Conservation (phyloP, 129 eudicot species). For the Rutidosis leptorrhynchoides region DNA sequence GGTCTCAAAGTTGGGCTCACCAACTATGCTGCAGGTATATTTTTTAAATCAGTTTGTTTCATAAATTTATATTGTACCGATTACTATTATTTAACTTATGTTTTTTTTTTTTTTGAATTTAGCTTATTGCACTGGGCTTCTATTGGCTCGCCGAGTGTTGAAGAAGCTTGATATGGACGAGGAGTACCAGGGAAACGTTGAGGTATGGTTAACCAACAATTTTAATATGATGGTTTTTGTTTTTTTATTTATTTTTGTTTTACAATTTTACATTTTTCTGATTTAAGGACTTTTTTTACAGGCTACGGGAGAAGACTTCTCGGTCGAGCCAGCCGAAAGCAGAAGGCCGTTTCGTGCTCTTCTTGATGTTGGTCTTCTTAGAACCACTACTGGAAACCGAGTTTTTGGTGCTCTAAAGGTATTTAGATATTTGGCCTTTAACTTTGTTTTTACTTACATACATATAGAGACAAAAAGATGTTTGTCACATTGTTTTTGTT, state of each 20-base stretch:
- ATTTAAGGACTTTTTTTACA: slow-evolving; percentile 3
- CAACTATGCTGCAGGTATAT: slow-evolving; percentile 88
- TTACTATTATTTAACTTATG: neutral
- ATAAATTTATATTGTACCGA: neutral
- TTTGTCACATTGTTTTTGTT: neutral
- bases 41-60: no score
- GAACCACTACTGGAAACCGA: slow-evolving; percentile 94
- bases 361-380: slow-evolving; percentile 86
- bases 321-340: slow-evolving; percentile 89
- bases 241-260: neutral
- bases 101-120: neutral
- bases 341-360: slow-evolving; percentile 97
- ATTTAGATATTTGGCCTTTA: neutral
- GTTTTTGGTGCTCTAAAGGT: slow-evolving; percentile 98
- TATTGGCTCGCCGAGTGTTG: slow-evolving; percentile 78
- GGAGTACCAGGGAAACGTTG: slow-evolving; percentile 79
- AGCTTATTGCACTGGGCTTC: slow-evolving; percentile 97
- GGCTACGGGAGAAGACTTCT: slow-evolving; percentile 97
- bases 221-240: neutral
- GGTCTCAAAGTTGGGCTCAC: slow-evolving; percentile 97
- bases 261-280: neutral
- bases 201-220: slow-evolving; percentile 36
- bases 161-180: slow-evolving; percentile 77
- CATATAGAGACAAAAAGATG: no score
- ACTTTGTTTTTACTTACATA: no score